Evolutionary conservation across 371 early-diverging fungal species (phyloP), one percentile per base, ranked within the genome.

Genomic region (Mucor mucedo): DNA sequence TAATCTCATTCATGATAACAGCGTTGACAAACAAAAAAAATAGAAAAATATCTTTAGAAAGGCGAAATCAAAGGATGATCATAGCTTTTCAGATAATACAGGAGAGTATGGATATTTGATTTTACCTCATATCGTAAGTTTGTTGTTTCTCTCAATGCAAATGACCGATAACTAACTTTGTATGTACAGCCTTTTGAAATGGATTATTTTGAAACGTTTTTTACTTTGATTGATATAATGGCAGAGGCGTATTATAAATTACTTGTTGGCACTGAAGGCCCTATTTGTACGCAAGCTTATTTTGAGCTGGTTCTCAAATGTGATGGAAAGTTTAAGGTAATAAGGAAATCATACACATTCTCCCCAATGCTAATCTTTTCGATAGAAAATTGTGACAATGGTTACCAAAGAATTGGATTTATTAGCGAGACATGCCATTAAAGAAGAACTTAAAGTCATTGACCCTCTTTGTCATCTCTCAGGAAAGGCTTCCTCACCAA

Each of bases 41-140:
- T 66, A 78, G 82, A 83, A 84, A 81, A 84, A 84, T 44, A 77
- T 84, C 52, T 83, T 84, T 70, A 71, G 82, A 68, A 83, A 84
- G 71, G 62, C 78, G 28, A 75, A 72, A 65, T 69, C 64, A 30
- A 80, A 84, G 47, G 80, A 82, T 30, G 81, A 84, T 38, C 58
- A 67, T 57, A 29, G 64, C 13, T 53, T 33, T 33, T 62, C 60
- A 40, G 80, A 79, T 35, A 68, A 61, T 50, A 77, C 76, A 10
- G 59, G 64, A 30, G 85, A 83, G 58, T 83, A 79, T 54, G 73
- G 68, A 1, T 73, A 85, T 69, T 60, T 83, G 52, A 69, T 66
- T 30, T 55, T 80, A 30, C 79, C 85, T 3, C 84, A 82, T 53
- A 69, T 83, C 40, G 83, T 81, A 77, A 69, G 78, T 63, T 40